Conservation (phyloP, 1,284 basidiomycete genomes). For the Sporisorium iseilematis-ciliati region DNA sequence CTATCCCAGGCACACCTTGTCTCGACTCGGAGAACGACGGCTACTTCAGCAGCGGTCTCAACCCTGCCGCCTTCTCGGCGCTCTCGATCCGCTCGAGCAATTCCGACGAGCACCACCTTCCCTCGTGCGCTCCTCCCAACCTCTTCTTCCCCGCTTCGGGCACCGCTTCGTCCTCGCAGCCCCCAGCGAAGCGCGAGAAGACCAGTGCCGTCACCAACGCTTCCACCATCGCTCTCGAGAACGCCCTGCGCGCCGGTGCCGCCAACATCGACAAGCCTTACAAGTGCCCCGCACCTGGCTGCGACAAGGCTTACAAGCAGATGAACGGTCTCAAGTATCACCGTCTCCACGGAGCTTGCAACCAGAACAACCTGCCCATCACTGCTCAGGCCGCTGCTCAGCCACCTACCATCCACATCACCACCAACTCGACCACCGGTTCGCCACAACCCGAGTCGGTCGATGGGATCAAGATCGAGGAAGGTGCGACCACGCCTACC, state of each 20-base stretch:
- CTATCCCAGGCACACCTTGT: slow-evolving; percentile 64
- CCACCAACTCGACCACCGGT: slow-evolving; percentile 36
- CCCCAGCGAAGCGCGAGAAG: slow-evolving; percentile 64
- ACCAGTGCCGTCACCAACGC: slow-evolving; percentile 42
- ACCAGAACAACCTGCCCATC: slow-evolving; percentile 63
- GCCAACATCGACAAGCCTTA: slow-evolving; percentile 80
- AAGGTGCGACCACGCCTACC: slow-evolving; percentile 19
- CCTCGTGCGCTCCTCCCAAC: slow-evolving; percentile 69
- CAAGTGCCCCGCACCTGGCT: slow-evolving; percentile 94
- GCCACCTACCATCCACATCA: slow-evolving; percentile 46
- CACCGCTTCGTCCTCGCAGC: slow-evolving; percentile 41
- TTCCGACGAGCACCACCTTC: slow-evolving; percentile 62
- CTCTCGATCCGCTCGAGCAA: slow-evolving; percentile 60
- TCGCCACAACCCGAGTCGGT: slow-evolving; percentile 49
- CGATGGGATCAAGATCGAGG: slow-evolving; percentile 45
- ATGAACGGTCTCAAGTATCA: slow-evolving; percentile 97
- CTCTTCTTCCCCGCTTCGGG: slow-evolving; percentile 69
- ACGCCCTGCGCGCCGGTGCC: slow-evolving; percentile 34
- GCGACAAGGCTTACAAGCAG: slow-evolving; percentile 99
- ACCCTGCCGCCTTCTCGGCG: slow-evolving; percentile 64
- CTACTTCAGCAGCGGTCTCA: slow-evolving; percentile 58
- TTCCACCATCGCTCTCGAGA: slow-evolving; percentile 38
- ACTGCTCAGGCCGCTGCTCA: slow-evolving; percentile 47
- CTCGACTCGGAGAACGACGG: slow-evolving; percentile 60
- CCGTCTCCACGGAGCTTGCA: slow-evolving; percentile 89